Conservation (phyloP, 2,329 filamentous ascomycete species). For the Arthroderma sp. region DNA sequence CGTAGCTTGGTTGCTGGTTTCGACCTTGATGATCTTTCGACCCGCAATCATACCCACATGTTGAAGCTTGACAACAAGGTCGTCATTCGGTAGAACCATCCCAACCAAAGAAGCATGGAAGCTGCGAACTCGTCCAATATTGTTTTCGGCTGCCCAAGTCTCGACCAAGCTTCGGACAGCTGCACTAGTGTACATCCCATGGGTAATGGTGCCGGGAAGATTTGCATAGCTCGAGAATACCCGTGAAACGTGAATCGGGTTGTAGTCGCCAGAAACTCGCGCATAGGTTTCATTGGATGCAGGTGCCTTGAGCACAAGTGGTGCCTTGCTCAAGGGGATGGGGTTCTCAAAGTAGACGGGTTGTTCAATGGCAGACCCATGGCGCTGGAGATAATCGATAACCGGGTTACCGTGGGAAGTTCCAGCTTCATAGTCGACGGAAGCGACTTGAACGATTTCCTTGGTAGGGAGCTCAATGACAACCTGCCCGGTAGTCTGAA, state of each 20-base stretch:
- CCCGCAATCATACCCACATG: slow-evolving; percentile 96
- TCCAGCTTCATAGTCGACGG: slow-evolving; percentile 86
- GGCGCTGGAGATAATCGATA: slow-evolving; percentile 84
- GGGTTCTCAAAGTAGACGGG: slow-evolving; percentile 94
- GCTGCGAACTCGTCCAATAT: slow-evolving; percentile 89
- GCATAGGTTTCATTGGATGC: slow-evolving; percentile 97
- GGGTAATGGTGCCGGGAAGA: slow-evolving; percentile 90
- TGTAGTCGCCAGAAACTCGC: slow-evolving; percentile 94
- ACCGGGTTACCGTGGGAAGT: slow-evolving; percentile 91
- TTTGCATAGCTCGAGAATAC: slow-evolving; percentile 95
- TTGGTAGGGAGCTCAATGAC: slow-evolving; percentile 90
- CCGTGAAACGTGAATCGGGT: slow-evolving; percentile 95
- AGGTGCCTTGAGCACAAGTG: slow-evolving; percentile 76
- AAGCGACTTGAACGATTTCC: slow-evolving; percentile 94
- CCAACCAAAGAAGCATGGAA: slow-evolving; percentile 96
- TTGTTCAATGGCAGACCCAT: slow-evolving; percentile 87
- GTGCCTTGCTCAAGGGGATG: slow-evolving; percentile 85
- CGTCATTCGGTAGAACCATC: slow-evolving; percentile 95
- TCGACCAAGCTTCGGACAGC: slow-evolving; percentile 91
- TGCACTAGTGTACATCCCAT: slow-evolving; percentile 98
- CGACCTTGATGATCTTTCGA: slow-evolving; percentile 98
- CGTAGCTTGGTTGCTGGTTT: slow-evolving; percentile 86
- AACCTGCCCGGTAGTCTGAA: slow-evolving; percentile 85
- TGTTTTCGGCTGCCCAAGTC: slow-evolving; percentile 98
- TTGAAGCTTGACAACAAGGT: slow-evolving; percentile 86